These are phyloP conservation scores for Mortierella antarctica DNA, from an alignment of 192 early-diverging fungal genomes.

Conservation along the genomic window DNA sequence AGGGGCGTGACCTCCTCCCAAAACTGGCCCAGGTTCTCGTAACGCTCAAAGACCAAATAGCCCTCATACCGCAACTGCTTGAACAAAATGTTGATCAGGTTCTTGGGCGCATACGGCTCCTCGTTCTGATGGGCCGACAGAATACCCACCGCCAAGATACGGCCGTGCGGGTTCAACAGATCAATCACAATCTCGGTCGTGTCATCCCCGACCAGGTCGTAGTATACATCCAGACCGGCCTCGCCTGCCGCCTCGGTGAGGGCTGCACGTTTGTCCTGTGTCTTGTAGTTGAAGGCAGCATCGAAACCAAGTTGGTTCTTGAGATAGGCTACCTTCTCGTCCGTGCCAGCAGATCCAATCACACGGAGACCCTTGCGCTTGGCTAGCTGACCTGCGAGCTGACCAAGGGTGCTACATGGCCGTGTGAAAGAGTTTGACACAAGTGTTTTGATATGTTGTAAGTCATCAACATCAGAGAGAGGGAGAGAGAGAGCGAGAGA, in stretches of 20 bases:
- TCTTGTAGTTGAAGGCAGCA: conserved; percentile 95
- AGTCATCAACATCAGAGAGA: neutral
- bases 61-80: conserved; percentile 45
- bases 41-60: conserved; percentile 22
- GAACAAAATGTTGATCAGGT: conserved; percentile 26
- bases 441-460: neutral
- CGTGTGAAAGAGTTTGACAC: too few relatives aligned
- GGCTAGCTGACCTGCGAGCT: conserved; percentile 80
- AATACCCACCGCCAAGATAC: conserved; percentile 19
- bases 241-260: conserved; percentile 14
- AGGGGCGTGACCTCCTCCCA: conserved; percentile 28
- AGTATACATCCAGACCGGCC: conserved; percentile 82
- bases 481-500: neutral
- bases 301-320: conserved; percentile 79
- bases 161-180: conserved; percentile 27
- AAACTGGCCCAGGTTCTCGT: conserved; percentile 19
- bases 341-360: conserved; percentile 85
- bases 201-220: conserved; percentile 80
- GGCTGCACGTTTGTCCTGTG: conserved; percentile 35
- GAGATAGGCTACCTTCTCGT: conserved; percentile 86
- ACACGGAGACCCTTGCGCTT: conserved; percentile 83
- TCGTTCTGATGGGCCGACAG: conserved; percentile 22
- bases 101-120: conserved; percentile 9
- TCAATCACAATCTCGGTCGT: conserved; percentile 27
- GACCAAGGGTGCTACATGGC: conserved; percentile 68